Evolutionary conservation across 371 early-diverging fungal genomes (phyloP), one percentile per base, ranked within the genome.

Genomic region (Mucor lusitanicus): DNA sequence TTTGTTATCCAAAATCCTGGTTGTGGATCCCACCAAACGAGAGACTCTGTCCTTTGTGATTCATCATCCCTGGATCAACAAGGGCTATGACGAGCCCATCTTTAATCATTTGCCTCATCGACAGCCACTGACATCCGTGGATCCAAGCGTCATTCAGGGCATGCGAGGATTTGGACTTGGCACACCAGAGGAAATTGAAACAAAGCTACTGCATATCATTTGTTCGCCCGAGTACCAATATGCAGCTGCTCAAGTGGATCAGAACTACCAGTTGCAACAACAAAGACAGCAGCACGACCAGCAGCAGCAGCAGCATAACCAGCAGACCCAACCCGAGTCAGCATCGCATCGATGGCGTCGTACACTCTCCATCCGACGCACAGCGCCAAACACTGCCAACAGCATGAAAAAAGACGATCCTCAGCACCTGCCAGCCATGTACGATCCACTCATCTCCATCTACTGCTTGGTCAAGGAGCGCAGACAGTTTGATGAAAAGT

Each of bases 381-480:
- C 42, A 35, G 6, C 32, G 9, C 19, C 54, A 7, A 9, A 30
- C 3, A 25, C 17, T n/a, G 21, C 12, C 25, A 55, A 19, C 32
- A 28, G 6, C 15, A 15, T 12, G 7, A 39, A 50, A 42, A 63
- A 71, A 17, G 79, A 78, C 46, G 80, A 82, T 42, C 83, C 83
- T 27, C 74, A 72, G 32, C 64, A 74, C 0, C 54, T 78, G 5
- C 80, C 83, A 15, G 80, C 77, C 40, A 78, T 80, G 75, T 82
- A 80, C 17, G 84, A 88, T 64, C 95, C 95, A 3, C 70, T 94
- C 39, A 81, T 94, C 9, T 93, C 92, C 63, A 92, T 96, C 23
- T 96, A 96, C 69, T 90, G 90, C 64, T 84, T 96, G 25, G 95
- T 95, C 25, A 85, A 86, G 54, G 97, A 96, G 76, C 87, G 75